These are phyloP conservation scores for Pichia kudriavzevii DNA, from an alignment of 1,139 yeast genomes.

Conservation along the genomic window DNA sequence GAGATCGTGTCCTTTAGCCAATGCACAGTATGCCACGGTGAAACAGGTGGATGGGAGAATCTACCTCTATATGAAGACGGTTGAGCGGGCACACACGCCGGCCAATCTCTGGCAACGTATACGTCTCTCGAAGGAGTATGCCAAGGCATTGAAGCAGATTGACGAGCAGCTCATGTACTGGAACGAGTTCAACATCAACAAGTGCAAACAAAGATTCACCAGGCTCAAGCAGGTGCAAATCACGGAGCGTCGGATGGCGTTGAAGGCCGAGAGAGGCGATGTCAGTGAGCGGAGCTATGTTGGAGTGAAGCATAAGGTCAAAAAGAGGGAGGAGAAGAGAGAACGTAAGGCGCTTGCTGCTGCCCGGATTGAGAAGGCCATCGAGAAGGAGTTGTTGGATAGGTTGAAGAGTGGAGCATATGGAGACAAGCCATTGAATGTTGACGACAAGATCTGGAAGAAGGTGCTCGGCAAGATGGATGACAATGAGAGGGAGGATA, in stretches of 20 bases:
- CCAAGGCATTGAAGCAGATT: constrained; percentile 78
- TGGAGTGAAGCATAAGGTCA: constrained; percentile 87
- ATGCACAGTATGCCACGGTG: constrained; percentile 92
- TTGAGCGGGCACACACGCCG: constrained; percentile 95
- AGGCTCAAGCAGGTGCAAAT: constrained; percentile 92
- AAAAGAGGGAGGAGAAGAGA: constrained; percentile 86
- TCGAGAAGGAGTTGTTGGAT: constrained; percentile 88
- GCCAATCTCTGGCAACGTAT: constrained; percentile 91
- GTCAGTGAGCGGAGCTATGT: constrained; percentile 73
- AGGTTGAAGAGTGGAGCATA: constrained; percentile 96
- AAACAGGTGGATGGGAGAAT: constrained; percentile 81
- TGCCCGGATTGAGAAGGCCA: constrained; percentile 92
- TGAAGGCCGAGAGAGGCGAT: constrained; percentile 53
- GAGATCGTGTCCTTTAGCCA: constrained; percentile 93
- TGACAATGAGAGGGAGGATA: constrained; percentile 52
- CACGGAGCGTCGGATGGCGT: constrained; percentile 89
- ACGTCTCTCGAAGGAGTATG: constrained; percentile 78
- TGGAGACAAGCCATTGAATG: constrained; percentile 95
- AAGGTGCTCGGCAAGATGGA: constrained; percentile 77
- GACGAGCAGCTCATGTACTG: constrained; percentile 84
- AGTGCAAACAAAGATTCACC: constrained; percentile 92
- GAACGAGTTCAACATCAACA: constrained; percentile 86
- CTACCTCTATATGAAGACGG: constrained; percentile 92
- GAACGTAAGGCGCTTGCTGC: constrained; percentile 96
- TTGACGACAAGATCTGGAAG: constrained; percentile 93